Conservation (phyloP, 768 basidiomycete genomes). For the Lepiota venenata region DNA sequence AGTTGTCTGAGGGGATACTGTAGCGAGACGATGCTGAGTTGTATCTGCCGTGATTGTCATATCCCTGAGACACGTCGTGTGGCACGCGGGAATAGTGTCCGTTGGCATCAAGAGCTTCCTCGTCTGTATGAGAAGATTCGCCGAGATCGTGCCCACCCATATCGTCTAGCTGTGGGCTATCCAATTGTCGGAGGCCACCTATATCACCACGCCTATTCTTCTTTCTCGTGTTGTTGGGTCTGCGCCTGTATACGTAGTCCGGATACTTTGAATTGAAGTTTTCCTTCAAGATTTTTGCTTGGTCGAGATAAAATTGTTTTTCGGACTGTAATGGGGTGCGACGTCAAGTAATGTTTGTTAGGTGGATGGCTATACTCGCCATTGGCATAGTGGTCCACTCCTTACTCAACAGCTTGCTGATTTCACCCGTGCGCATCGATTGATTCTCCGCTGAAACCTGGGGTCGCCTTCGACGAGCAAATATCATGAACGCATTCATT, state of each 20-base stretch:
- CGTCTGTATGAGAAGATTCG: slow-evolving; percentile 34
- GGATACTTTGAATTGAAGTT: slow-evolving; percentile 84
- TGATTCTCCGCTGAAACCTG: slow-evolving; percentile 87
- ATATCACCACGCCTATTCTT: slow-evolving; percentile 10
- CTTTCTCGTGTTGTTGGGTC: slow-evolving; percentile 79
- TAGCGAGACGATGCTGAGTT: slow-evolving; percentile 22
- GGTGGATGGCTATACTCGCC: slow-evolving; percentile 38
- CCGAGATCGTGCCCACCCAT: slow-evolving; percentile 25
- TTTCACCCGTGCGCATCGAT: slow-evolving; percentile 87
- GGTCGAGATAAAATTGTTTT: slow-evolving; percentile 86
- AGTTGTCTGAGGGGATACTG: slow-evolving; percentile 16
- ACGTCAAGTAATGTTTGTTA: slow-evolving; percentile 8
- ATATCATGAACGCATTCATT: slow-evolving; percentile 96
- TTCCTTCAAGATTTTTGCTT: slow-evolving; percentile 83
- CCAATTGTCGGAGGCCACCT: slow-evolving; percentile 16
- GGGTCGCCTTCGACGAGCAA: slow-evolving; percentile 76
- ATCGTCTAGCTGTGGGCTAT: slow-evolving; percentile 26
- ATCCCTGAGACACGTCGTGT: slow-evolving; percentile 22
- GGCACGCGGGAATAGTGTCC: slow-evolving; percentile 13
- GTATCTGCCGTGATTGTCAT: slow-evolving; percentile 25
- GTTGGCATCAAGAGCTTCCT: slow-evolving; percentile 20
- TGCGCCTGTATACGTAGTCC: slow-evolving; percentile 85
- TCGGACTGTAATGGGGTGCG: slow-evolving; percentile 46
- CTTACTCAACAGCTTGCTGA: slow-evolving; percentile 82
- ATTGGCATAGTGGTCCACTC: slow-evolving; percentile 83